Percentiles rank a stretch among this genome's conserved stretches.
Conservation (phyloP, 306 rosid species). For the Pterocarpus santalinus region DNA sequence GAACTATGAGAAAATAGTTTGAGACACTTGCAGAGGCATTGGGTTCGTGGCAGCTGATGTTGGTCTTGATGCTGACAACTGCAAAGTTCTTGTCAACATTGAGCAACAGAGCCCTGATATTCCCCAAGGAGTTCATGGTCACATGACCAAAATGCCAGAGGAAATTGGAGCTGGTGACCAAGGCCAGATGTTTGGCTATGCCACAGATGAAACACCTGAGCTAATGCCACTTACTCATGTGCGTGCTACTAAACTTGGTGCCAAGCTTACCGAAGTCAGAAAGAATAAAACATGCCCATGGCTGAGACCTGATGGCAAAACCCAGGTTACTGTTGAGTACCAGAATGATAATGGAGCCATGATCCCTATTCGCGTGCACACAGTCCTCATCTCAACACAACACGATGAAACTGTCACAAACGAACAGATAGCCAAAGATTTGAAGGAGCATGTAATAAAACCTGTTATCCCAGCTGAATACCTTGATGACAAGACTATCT, state of each 20-base stretch:
- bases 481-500: constrained; percentile 80
- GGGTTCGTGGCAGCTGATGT: constrained; percentile 72
- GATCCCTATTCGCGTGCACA: constrained; percentile 82
- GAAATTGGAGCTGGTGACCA: constrained; percentile 87
- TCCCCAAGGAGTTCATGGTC: constrained; percentile 81
- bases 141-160: constrained; percentile 59
- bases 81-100: constrained; percentile 42
- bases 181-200: constrained; percentile 93
- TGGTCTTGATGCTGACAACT: constrained; percentile 76
- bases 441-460: constrained; percentile 82
- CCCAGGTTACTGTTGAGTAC: constrained; percentile 91
- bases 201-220: constrained; percentile 84
- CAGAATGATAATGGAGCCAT: constrained; percentile 78
- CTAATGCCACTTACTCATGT: constrained; percentile 90
- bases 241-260: constrained; percentile 82
- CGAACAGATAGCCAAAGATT: constrained; percentile 68
- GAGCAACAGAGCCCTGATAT: constrained; percentile 24
- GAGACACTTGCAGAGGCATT: constrained; percentile 76
- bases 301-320: constrained; percentile 89
- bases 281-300: constrained; percentile 80
- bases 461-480: constrained; percentile 76
- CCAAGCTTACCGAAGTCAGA: constrained; percentile 84
- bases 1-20: constrained; percentile 71
- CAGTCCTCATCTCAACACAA: constrained; percentile 85
- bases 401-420: constrained; percentile 78